Conservation (phyloP, 805 yeast genomes). For the Cyberlindnera xylosilytica region DNA sequence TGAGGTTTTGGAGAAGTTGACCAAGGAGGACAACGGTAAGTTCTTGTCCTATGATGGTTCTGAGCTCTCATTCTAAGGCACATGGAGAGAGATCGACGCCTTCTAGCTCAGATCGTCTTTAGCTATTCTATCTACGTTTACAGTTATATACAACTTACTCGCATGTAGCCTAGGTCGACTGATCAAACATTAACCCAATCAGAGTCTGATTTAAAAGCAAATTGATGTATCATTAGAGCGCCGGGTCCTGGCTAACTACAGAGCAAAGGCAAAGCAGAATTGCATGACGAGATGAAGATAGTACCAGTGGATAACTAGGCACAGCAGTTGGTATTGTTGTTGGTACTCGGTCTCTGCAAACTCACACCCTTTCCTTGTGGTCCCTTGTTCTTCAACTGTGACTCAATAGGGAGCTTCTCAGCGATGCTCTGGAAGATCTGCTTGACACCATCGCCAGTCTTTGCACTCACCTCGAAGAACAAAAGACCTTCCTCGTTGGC, state of each 20-base stretch:
- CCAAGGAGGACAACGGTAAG: slow-evolving; percentile 26
- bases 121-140: too few relatives aligned
- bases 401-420: slow-evolving; percentile 36
- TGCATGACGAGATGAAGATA: too few relatives aligned
- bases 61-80: not conserved
- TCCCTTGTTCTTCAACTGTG: slow-evolving; percentile 22
- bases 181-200: too few relatives aligned
- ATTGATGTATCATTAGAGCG: not conserved
- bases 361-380: slow-evolving; percentile 29
- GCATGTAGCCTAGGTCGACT: too few relatives aligned
- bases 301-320: too few relatives aligned
- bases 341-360: slow-evolving; percentile 42
- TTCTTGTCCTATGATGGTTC: slow-evolving; percentile 27
- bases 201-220: not conserved
- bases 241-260: not conserved
- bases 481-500: slow-evolving; percentile 49
- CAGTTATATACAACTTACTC: too few relatives aligned
- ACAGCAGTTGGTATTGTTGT: slow-evolving; percentile 41
- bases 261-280: too few relatives aligned
- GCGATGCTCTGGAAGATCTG: slow-evolving; percentile 50
- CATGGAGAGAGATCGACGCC: too few relatives aligned
- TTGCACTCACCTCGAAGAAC: slow-evolving; percentile 57
- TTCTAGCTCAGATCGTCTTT: too few relatives aligned
- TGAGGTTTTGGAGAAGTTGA: slow-evolving; percentile 19
- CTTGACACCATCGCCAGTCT: slow-evolving; percentile 49